Evolutionary conservation across 2,329 filamentous ascomycete genomes (phyloP), one percentile per base, ranked within the genome.

Genomic region (Apiospora rasikravindrae): DNA sequence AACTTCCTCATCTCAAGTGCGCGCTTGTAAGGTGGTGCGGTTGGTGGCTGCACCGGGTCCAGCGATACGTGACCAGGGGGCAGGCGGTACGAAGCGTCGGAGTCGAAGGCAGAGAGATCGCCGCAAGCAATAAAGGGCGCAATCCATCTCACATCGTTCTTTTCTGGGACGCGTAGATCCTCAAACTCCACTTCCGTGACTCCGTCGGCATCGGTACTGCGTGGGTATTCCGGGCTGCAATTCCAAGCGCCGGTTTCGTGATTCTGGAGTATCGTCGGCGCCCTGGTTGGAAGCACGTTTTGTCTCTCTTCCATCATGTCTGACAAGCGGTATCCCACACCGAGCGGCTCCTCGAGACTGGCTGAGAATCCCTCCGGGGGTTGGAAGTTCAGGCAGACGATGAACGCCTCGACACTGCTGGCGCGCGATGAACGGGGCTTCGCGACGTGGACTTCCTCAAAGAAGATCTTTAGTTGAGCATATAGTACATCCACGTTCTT

Each of bases 61-160:
- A 98, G 88, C 76, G 93, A 95, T 70, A 97, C 89, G 79, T 97
- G 90, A 75, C 95, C 93, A 73, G 95, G 93, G 0, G 96, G 95
- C 24, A 99, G 86, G 76, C 93, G 90, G 82, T 98, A 98, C 5
- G 95, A 96, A 4, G 96, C 96, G 86, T 99, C 96, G 0, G 96
- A 95, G 84, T 99, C 96, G 84, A 95, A 99, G 14, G 94, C 92
- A 33, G 95, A 97, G 70, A 99, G 87, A 83, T 99, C 96, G 66
- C 96, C 96, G 81, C 96, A 99, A n/a, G 96, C 95, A 78, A 99
- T 89, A 80, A 99, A 99, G 0, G 96, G 95, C 4, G 95, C 95
- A 77, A 98, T 96, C 95, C 96, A 98, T 69, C 92, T 86, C 42
- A 86, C 82, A 73, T 90, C 86, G 69, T 83, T 76, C 72, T 80